Percentiles rank a stretch among this genome's conserved stretches.
phyloP scores from a whole-genome alignment of 2,329 filamentous ascomycete genomes.

The Venturia carpophila region DNA sequence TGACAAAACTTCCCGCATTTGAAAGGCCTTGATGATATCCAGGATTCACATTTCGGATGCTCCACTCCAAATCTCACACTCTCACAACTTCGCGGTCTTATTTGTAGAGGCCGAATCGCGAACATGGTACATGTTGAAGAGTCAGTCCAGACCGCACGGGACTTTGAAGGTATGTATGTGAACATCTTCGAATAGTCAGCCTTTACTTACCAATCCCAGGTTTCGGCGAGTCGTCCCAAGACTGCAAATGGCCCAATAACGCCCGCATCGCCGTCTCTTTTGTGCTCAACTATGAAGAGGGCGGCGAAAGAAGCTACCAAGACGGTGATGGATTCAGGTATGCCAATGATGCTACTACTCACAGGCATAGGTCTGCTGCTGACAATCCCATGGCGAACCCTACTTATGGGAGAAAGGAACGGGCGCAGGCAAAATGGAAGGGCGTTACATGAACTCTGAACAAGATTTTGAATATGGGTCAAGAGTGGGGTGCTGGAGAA shows the following conservation, averaged over 20 bases:
- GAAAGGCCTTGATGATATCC: neutral
- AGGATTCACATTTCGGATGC: neutral
- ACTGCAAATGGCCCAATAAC: constrained; percentile 31
- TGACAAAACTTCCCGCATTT: neutral
- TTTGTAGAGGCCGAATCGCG: neutral
- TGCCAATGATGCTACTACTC: neutral
- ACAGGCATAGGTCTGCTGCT: neutral
- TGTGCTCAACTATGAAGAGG: constrained; percentile 34
- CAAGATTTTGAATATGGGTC: constrained; percentile 47
- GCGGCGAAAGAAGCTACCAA: constrained; percentile 29
- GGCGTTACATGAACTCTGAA: constrained; percentile 40
- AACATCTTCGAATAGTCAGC: neutral
- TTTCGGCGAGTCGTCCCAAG: constrained; percentile 21
- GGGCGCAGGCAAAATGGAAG: constrained; percentile 30
- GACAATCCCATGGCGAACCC: constrained; percentile 24
- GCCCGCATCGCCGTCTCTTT: constrained; percentile 34
- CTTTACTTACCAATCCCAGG: neutral
- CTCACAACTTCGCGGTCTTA: neutral
- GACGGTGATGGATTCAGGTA: constrained; percentile 27
- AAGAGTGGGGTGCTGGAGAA: constrained; percentile 43
- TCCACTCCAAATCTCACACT: neutral
- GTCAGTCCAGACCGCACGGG: constrained; percentile 31
- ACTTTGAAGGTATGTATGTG: constrained; percentile 28
- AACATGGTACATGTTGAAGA: constrained; percentile 29
- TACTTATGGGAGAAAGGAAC: constrained; percentile 31